Evolutionary conservation across 2,329 filamentous ascomycete species (phyloP).

Genomic region (Orbilia quercus): DNA sequence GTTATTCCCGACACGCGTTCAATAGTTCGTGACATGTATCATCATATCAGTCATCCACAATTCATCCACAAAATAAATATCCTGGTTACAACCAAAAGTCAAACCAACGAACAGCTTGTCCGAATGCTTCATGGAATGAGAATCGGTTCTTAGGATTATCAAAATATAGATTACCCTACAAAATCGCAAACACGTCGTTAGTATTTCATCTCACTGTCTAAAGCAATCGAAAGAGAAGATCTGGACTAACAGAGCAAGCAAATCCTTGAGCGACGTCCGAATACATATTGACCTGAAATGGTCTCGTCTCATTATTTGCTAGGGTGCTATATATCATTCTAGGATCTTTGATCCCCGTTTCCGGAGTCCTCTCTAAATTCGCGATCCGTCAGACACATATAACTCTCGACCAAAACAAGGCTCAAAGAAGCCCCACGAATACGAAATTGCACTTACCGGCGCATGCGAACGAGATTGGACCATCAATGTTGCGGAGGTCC

Average conservation of each 20-base stretch:
- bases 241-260: too few relatives aligned
- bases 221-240: too few relatives aligned
- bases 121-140: constrained; percentile 83
- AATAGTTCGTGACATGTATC: too few relatives aligned
- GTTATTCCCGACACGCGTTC: too few relatives aligned
- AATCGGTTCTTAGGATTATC: constrained; percentile 63
- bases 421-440: not conserved
- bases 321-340: too few relatives aligned
- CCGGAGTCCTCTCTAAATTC: constrained; percentile 67
- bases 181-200: too few relatives aligned
- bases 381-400: constrained; percentile 15
- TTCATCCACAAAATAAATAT: not conserved
- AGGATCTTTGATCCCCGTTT: too few relatives aligned
- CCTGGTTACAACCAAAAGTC: constrained; percentile 66
- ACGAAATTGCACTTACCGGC: constrained; percentile 66
- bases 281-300: constrained; percentile 83
- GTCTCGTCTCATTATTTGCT: constrained; percentile 64
- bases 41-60: not conserved
- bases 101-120: constrained; percentile 82
- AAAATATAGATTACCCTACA: constrained; percentile 1
- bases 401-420: constrained; percentile 12
- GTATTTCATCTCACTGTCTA: too few relatives aligned
- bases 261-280: constrained; percentile 80
- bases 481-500: constrained; percentile 70
- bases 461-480: constrained; percentile 72